These are phyloP conservation scores for Komagataella kurtzmanii DNA, from an alignment of 805 yeast genomes.

Conservation along the genomic window DNA sequence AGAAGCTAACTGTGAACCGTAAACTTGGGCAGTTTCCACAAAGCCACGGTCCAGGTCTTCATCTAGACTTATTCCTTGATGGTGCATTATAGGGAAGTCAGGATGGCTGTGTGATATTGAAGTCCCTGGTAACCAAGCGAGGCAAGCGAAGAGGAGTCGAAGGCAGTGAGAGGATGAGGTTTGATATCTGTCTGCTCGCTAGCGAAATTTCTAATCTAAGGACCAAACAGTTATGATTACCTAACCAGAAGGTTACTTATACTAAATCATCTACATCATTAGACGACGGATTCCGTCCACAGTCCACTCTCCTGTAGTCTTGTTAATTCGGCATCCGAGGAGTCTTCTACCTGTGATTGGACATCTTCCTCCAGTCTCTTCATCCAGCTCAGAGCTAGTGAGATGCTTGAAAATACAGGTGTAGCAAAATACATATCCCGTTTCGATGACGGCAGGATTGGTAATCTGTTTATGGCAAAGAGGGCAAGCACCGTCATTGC, in stretches of 20 bases:
- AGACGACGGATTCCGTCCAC: background rate
- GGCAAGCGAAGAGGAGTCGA: background rate
- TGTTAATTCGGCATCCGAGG: constrained; percentile 37
- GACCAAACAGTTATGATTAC: background rate
- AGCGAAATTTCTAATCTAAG: background rate
- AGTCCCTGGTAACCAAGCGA: background rate
- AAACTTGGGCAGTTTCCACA: background rate
- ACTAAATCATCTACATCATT: background rate
- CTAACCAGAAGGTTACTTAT: background rate
- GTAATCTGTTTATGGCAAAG: constrained; percentile 50
- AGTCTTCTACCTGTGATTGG: constrained; percentile 70
- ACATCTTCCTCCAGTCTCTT: constrained; percentile 53
- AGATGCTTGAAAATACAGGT: constrained; percentile 66
- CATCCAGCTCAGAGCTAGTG: constrained; percentile 23
- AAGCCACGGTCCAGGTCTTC: background rate
- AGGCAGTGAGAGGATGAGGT: too few relatives aligned
- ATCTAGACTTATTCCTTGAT: background rate
- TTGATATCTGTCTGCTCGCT: background rate
- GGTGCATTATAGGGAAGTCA: background rate
- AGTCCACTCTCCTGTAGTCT: background rate
- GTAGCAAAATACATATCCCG: constrained; percentile 86
- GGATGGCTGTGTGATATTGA: background rate
- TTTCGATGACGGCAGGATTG: constrained; percentile 81
- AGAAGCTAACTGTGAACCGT: background rate
- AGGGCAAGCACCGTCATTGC: constrained; percentile 38